Percentiles rank a stretch among this genome's conserved stretches.
These are phyloP conservation scores for Penicillium coffeae DNA, from an alignment of 495 filamentous ascomycete species.

Conservation along the genomic window DNA sequence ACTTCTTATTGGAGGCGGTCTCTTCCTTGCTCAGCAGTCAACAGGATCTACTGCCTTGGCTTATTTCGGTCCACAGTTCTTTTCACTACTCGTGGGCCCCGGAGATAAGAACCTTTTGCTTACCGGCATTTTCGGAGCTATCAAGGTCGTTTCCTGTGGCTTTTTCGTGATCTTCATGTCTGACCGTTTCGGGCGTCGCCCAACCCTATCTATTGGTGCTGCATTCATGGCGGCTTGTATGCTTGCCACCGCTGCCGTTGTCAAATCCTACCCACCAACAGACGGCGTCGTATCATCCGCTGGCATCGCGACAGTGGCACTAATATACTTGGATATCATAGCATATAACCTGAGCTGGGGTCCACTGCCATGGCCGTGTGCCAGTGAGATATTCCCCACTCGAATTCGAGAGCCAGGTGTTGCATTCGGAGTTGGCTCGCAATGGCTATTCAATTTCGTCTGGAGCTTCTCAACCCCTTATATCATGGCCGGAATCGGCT, in stretches of 20 bases:
- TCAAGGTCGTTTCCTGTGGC: slow-evolving; percentile 48
- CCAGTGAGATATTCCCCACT: slow-evolving; percentile 45
- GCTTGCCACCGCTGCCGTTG: slow-evolving; percentile 52
- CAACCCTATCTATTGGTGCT: slow-evolving; percentile 49
- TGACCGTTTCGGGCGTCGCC: slow-evolving; percentile 53
- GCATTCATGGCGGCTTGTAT: slow-evolving; percentile 50
- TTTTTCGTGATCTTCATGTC: slow-evolving; percentile 52
- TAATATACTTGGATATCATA: slow-evolving; percentile 50
- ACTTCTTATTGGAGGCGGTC: slow-evolving; percentile 33
- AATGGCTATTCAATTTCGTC: slow-evolving; percentile 54
- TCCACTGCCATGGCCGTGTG: slow-evolving; percentile 35
- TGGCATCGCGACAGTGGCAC: slow-evolving; percentile 40
- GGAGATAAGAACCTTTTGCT: slow-evolving; percentile 38
- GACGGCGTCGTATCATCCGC: slow-evolving; percentile 35
- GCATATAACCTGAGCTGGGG: slow-evolving; percentile 44
- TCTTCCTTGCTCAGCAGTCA: slow-evolving; percentile 48
- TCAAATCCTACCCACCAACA: slow-evolving; percentile 45
- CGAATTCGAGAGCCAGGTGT: slow-evolving; percentile 49
- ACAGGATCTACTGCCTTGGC: slow-evolving; percentile 53
- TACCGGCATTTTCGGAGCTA: slow-evolving; percentile 49
- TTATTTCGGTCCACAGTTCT: slow-evolving; percentile 52
- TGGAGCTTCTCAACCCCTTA: slow-evolving; percentile 52
- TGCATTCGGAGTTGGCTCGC: slow-evolving; percentile 41
- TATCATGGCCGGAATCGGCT: slow-evolving; percentile 43
- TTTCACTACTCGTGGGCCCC: slow-evolving; percentile 50